Evolutionary conservation across 2,329 filamentous ascomycete genomes (phyloP).

Genomic region (Microcera coccophila): DNA sequence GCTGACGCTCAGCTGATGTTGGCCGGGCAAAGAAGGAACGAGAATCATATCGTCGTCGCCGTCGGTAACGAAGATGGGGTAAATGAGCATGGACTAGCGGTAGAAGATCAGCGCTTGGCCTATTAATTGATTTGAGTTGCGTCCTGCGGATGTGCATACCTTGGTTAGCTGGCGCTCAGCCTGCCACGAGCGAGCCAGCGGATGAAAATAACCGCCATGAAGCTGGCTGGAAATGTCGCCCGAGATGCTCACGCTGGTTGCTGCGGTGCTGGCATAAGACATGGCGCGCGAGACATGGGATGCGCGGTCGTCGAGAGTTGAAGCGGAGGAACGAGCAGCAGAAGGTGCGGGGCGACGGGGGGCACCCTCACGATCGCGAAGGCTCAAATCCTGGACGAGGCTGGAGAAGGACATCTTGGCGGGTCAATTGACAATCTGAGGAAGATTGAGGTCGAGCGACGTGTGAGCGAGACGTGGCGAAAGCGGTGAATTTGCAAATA

Average conservation of each 20-base stretch:
- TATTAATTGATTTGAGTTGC: background rate
- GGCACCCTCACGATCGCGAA: constrained; percentile 50
- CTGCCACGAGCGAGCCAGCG: constrained; percentile 76
- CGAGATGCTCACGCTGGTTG: constrained; percentile 65
- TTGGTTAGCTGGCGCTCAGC: constrained; percentile 81
- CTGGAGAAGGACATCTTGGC: constrained; percentile 62
- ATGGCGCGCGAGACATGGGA: constrained; percentile 61
- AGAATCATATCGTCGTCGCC: constrained; percentile 85
- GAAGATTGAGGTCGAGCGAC: constrained; percentile 2
- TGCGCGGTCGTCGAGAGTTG: constrained; percentile 56
- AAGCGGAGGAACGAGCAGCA: constrained; percentile 44
- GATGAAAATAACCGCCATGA: constrained; percentile 78
- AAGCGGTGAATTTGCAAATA: constrained; percentile 1
- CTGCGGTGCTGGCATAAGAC: constrained; percentile 63
- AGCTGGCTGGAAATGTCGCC: constrained; percentile 79
- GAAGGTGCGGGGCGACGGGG: constrained; percentile 41
- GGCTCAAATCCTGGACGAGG: constrained; percentile 61
- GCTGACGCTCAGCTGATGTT: constrained; percentile 84
- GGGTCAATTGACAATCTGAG: constrained; percentile 7
- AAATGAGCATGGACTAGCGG: constrained; percentile 90
- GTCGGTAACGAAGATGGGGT: constrained; percentile 94
- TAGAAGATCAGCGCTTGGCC: constrained; percentile 13
- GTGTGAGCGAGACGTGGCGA: background rate
- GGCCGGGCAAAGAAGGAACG: constrained; percentile 87
- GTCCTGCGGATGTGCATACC: too few species aligned